Percentiles rank a stretch among this genome's conserved stretches.
These are phyloP conservation scores for Kwoniella shivajii DNA, from an alignment of 1,284 basidiomycete genomes.

Conservation along the genomic window DNA sequence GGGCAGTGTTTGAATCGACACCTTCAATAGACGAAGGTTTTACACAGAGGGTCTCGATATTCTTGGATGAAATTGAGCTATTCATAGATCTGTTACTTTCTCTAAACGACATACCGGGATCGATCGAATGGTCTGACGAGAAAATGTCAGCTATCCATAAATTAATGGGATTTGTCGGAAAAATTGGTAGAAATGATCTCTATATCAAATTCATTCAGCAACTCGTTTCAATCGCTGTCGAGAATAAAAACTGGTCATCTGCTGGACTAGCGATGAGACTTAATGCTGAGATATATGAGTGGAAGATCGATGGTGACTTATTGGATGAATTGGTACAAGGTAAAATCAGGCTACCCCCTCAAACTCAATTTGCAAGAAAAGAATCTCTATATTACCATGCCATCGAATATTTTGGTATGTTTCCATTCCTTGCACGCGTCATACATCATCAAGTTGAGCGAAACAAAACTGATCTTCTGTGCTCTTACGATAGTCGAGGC, in stretches of 20 bases:
- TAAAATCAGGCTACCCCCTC: slow-evolving; percentile 82
- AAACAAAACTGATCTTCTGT: neutral
- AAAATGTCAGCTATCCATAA: slow-evolving; percentile 88
- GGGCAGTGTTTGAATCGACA: slow-evolving; percentile 75
- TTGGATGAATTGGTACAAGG: slow-evolving; percentile 73
- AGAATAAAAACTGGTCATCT: slow-evolving; percentile 72
- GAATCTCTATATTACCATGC: slow-evolving; percentile 85
- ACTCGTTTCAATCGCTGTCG: slow-evolving; percentile 63
- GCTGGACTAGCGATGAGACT: slow-evolving; percentile 89
- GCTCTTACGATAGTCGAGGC: slow-evolving; percentile 68
- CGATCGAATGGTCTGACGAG: slow-evolving; percentile 92
- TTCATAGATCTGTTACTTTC: slow-evolving; percentile 93
- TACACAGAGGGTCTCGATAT: slow-evolving; percentile 73
- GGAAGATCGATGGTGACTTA: slow-evolving; percentile 72
- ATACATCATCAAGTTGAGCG: neutral
- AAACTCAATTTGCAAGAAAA: slow-evolving; percentile 91
- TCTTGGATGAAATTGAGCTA: slow-evolving; percentile 85
- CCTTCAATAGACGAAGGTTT: slow-evolving; percentile 78
- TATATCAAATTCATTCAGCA: slow-evolving; percentile 95
- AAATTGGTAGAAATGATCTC: slow-evolving; percentile 82
- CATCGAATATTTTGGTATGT: slow-evolving; percentile 77
- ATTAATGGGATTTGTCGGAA: slow-evolving; percentile 86
- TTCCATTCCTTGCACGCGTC: neutral
- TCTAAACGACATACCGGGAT: slow-evolving; percentile 88
- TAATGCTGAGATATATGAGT: slow-evolving; percentile 90